These are phyloP conservation scores for Monosporascus sp. DNA, from an alignment of 2,329 filamentous ascomycete species.

Conservation along the genomic window DNA sequence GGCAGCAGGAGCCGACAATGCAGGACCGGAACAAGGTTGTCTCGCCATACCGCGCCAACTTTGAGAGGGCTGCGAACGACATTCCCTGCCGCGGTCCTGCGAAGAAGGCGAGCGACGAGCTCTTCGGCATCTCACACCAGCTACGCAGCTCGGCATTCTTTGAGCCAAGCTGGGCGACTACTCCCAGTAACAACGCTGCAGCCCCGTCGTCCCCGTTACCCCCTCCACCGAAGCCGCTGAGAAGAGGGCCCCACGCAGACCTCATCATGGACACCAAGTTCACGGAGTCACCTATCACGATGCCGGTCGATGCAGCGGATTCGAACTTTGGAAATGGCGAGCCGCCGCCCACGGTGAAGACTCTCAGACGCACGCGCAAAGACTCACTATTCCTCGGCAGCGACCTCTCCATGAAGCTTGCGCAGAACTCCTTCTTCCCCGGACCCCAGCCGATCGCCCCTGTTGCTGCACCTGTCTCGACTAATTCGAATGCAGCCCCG, in stretches of 20 bases:
- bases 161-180: slow-evolving; percentile 1
- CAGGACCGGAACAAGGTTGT: background rate
- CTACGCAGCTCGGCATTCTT: background rate
- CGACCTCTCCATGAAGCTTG: background rate
- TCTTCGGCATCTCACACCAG: background rate
- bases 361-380: background rate
- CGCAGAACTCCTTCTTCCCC: slow-evolving; percentile 14
- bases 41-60: background rate
- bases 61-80: background rate
- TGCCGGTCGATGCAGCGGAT: background rate
- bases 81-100: background rate
- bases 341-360: background rate
- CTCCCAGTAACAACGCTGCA: too few species aligned
- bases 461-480: too few species aligned
- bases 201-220: too few species aligned
- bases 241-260: background rate
- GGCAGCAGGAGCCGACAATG: background rate
- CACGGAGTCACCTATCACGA: background rate
- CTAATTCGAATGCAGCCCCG: background rate
- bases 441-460: background rate
- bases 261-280: background rate
- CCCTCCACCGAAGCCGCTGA: background rate
- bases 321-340: background rate
- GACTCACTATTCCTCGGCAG: slow-evolving; percentile 13
- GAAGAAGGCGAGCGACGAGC: slow-evolving; percentile 5